phyloP scores from a whole-genome alignment of 225 moss, liverwort and hornwort species.

The Climacium dendroides region DNA sequence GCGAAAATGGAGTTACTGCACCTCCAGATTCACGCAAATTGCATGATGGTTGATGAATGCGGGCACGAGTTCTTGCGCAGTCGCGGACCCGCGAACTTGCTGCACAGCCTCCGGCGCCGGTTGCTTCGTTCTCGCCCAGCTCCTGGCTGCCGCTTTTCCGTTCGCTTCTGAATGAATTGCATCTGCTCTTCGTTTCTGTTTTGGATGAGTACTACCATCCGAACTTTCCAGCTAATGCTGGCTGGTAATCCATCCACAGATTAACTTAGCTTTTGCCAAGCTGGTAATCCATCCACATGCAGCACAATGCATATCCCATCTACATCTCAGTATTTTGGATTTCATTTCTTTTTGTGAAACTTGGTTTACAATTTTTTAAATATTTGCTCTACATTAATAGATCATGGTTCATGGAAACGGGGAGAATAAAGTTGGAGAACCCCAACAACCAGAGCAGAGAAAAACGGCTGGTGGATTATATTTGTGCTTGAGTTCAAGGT shows the following conservation, averaged over 20 bases:
- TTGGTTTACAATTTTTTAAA: too few species aligned
- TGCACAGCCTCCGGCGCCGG: background rate
- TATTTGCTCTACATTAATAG: background rate
- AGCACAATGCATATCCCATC: too few species aligned
- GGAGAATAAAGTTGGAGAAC: background rate
- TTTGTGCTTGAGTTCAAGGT: background rate
- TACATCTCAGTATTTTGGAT: too few species aligned
- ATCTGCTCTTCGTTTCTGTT: background rate
- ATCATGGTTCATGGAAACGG: background rate
- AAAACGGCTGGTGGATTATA: background rate
- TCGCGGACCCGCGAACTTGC: background rate
- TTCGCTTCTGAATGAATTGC: background rate
- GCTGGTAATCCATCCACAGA: background rate
- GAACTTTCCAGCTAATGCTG: background rate
- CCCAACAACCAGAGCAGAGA: background rate
- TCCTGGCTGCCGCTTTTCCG: background rate
- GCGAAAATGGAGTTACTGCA: background rate
- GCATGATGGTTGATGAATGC: background rate
- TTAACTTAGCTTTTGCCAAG: too few species aligned
- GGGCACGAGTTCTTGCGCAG: background rate
- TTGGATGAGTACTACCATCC: background rate
- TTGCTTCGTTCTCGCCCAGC: background rate
- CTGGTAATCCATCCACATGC: too few species aligned
- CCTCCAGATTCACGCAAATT: too few species aligned
- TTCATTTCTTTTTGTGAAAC: too few species aligned